phyloP scores from a whole-genome alignment of 1,139 yeast species.

The Scheffersomyces parashehatae region DNA sequence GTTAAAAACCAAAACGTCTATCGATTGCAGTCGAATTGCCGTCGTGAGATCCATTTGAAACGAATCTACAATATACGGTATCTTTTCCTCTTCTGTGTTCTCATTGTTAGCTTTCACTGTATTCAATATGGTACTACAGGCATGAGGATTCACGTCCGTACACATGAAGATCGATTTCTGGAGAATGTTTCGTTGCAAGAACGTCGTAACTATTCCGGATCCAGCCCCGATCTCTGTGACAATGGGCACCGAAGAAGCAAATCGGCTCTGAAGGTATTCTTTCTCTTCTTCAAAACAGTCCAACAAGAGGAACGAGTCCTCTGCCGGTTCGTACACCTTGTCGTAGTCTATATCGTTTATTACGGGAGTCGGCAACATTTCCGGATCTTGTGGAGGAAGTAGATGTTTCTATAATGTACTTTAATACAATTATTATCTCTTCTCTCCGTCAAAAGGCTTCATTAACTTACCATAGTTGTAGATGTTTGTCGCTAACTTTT shows the following conservation, averaged over 20 bases:
- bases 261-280: constrained; percentile 29
- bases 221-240: constrained; percentile 92
- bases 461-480: too few species aligned
- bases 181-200: constrained; percentile 55
- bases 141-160: constrained; percentile 79
- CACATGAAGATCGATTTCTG: constrained; percentile 57
- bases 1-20: constrained; percentile 80
- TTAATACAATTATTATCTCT: too few species aligned
- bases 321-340: constrained; percentile 87
- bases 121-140: constrained; percentile 54
- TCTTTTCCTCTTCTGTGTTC: constrained; percentile 3
- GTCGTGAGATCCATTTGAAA: constrained; percentile 60
- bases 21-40: constrained; percentile 41
- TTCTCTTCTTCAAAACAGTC: constrained; percentile 73
- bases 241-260: constrained; percentile 42
- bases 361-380: constrained; percentile 46
- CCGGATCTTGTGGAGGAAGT: too few species aligned
- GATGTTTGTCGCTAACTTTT: too few species aligned
- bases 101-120: constrained; percentile 55
- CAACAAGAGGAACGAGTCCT: constrained; percentile 79
- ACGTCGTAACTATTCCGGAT: constrained; percentile 82
- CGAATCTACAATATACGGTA: constrained; percentile 45
- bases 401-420: too few species aligned
- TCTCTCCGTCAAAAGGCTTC: too few species aligned
- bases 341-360: constrained; percentile 33